phyloP scores from a whole-genome alignment of 768 basidiomycete genomes.

The Boletus rufocinnamomeus region DNA sequence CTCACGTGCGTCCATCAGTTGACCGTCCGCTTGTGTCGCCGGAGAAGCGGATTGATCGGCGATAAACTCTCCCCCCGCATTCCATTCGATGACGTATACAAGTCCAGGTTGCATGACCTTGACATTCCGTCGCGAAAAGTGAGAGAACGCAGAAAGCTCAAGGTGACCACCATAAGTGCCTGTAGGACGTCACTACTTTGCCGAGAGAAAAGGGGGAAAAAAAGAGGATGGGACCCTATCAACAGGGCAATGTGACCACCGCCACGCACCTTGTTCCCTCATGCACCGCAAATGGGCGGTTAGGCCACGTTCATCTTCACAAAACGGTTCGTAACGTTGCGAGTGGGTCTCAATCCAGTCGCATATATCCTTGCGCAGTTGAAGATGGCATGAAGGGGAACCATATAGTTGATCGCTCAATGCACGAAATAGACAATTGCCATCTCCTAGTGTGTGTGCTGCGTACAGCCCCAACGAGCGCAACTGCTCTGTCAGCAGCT shows the following conservation, averaged over 20 bases:
- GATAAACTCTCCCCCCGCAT: slow-evolving; percentile 52
- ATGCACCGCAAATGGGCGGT: slow-evolving; percentile 74
- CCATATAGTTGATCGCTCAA: slow-evolving; percentile 88
- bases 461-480: slow-evolving; percentile 81
- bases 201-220: slow-evolving; percentile 8
- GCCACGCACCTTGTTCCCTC: slow-evolving; percentile 66
- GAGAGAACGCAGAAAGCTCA: slow-evolving; percentile 90
- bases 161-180: slow-evolving; percentile 93
- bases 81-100: slow-evolving; percentile 88
- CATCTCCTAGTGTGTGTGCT: slow-evolving; percentile 84
- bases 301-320: slow-evolving; percentile 80
- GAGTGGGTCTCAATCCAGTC: slow-evolving; percentile 75
- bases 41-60: slow-evolving; percentile 30
- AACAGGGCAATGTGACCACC: slow-evolving; percentile 1
- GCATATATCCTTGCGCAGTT: slow-evolving; percentile 75
- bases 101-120: slow-evolving; percentile 93
- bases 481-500: slow-evolving; percentile 71
- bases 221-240: slow-evolving; percentile 10
- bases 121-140: slow-evolving; percentile 73
- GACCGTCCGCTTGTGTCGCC: slow-evolving; percentile 28
- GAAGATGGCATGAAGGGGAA: slow-evolving; percentile 63
- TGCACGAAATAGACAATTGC: slow-evolving; percentile 92
- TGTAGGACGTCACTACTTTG: slow-evolving; percentile 31
- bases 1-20: slow-evolving; percentile 42
- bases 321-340: slow-evolving; percentile 80